Evolutionary conservation across 768 basidiomycete genomes (phyloP).

Genomic region (Suillus spraguei): DNA sequence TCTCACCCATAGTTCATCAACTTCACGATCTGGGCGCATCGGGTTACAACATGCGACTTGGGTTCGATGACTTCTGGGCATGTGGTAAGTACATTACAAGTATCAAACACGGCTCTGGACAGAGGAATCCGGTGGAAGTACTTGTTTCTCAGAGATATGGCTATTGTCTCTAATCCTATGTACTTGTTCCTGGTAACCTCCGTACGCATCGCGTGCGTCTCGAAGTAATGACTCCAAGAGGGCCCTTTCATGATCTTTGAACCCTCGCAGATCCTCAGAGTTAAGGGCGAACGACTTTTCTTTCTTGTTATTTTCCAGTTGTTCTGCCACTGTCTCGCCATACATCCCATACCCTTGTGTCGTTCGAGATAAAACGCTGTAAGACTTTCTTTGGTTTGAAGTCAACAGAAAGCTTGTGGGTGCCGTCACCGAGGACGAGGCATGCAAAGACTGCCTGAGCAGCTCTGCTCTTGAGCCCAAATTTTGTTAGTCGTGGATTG

Average conservation of each 20-base stretch:
- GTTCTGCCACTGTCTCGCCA: constrained; percentile 28
- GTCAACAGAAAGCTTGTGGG: constrained; percentile 7
- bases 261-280: neutral
- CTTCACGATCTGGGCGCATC: neutral
- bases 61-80: neutral
- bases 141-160: neutral
- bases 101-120: neutral
- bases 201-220: neutral
- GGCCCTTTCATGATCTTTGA: neutral
- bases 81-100: neutral
- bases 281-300: neutral
- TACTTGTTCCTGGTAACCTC: neutral
- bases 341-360: constrained; percentile 29
- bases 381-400: constrained; percentile 13
- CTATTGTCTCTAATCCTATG: neutral
- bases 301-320: constrained; percentile 19
- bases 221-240: constrained; percentile 2
- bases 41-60: neutral
- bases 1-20: no score
- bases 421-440: constrained; percentile 20
- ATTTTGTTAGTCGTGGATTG: constrained; percentile 21
- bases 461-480: constrained; percentile 16
- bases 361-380: constrained; percentile 27
- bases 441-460: constrained; percentile 27
- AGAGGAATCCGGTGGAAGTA: neutral